Percentiles rank a stretch among this genome's conserved stretches.
Conservation (phyloP, 2,329 filamentous ascomycete species). For the Zymoseptoria brevis region DNA sequence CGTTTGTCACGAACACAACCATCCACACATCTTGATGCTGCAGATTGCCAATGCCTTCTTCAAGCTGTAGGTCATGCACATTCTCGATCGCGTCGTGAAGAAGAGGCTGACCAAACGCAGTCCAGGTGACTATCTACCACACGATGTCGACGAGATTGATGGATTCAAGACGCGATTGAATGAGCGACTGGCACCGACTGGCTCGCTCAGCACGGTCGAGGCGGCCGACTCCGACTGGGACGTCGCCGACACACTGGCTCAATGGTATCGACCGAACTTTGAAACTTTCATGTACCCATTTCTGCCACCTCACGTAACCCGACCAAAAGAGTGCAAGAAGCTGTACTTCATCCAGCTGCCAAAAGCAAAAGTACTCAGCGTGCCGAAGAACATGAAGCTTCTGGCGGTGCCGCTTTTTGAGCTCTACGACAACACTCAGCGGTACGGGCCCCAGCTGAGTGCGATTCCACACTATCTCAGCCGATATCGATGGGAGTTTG, state of each 20-base stretch:
- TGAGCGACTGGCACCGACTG: constrained; percentile 75
- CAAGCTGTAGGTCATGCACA: constrained; percentile 57
- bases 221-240: constrained; percentile 61
- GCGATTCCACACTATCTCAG: constrained; percentile 93
- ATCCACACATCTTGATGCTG: constrained; percentile 96
- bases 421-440: constrained; percentile 91
- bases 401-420: constrained; percentile 95
- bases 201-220: constrained; percentile 71
- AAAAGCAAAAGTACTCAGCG: constrained; percentile 84
- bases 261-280: constrained; percentile 99
- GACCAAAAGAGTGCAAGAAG: constrained; percentile 99
- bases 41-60: constrained; percentile 99
- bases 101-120: constrained; percentile 30
- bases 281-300: constrained; percentile 99
- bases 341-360: constrained; percentile 94
- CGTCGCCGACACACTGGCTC: constrained; percentile 86
- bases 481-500: constrained; percentile 94
- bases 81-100: background rate
- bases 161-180: constrained; percentile 94
- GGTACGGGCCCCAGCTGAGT: constrained; percentile 91
- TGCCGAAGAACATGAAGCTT: constrained; percentile 99
- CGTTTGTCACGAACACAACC: constrained; percentile 98
- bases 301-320: constrained; percentile 87
- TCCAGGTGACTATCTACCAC: constrained; percentile 86
- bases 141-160: constrained; percentile 81